Conservation (phyloP, 306 rosid species). For the Dryas octopetala region DNA sequence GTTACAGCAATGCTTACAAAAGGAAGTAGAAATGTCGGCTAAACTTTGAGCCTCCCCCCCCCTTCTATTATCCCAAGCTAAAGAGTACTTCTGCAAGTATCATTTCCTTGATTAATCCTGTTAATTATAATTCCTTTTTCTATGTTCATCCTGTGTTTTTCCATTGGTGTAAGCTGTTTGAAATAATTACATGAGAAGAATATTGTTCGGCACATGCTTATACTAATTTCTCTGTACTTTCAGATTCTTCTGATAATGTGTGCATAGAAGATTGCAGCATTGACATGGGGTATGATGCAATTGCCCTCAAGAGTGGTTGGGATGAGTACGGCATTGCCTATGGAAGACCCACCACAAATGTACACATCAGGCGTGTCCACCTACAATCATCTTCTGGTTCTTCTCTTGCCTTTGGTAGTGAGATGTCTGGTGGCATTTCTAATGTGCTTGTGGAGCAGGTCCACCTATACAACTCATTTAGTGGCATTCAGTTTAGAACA, state of each 20-base stretch:
- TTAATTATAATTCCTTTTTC: background rate
- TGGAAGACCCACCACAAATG: conserved; percentile 79
- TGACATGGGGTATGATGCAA: conserved; percentile 75
- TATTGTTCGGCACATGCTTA: background rate
- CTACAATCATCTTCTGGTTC: conserved; percentile 73
- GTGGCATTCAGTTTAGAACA: conserved; percentile 75
- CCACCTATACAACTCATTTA: conserved; percentile 61
- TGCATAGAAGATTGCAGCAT: conserved; percentile 87
- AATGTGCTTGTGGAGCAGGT: conserved; percentile 64
- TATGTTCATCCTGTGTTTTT: conserved; percentile 4
- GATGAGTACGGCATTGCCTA: conserved; percentile 89
- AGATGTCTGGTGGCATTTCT: conserved; percentile 97
- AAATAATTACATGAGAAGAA: background rate
- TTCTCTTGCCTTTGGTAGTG: conserved; percentile 83
- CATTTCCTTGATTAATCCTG: background rate
- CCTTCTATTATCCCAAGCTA: background rate
- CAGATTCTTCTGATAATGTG: conserved; percentile 89
- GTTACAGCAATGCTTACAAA: background rate
- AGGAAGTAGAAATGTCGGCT: background rate
- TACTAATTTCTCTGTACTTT: conserved; percentile 23
- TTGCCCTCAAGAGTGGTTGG: conserved; percentile 96
- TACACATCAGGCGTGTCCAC: conserved; percentile 72
- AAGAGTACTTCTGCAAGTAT: background rate
- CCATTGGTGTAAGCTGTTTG: background rate
- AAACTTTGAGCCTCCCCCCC: background rate